Percentiles rank a stretch among this genome's conserved stretches.
Evolutionary conservation across 2,329 filamentous ascomycete species (phyloP).

Genomic region (Colletotrichum tabaci): DNA sequence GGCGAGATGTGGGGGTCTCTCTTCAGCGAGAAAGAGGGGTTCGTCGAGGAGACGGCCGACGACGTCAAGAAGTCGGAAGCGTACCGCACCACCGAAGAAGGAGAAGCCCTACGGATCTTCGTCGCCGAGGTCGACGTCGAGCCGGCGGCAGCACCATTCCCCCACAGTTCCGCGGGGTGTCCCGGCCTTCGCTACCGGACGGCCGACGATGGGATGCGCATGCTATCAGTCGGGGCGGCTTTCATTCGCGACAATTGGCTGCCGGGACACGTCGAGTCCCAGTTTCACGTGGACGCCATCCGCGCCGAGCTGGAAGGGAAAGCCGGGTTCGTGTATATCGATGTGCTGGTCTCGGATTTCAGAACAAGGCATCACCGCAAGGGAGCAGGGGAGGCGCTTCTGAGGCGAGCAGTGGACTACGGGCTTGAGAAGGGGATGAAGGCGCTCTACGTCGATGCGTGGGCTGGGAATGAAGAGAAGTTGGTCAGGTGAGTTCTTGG

Average conservation of each 20-base stretch:
- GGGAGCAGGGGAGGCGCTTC: constrained; percentile 38
- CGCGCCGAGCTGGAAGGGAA: constrained; percentile 14
- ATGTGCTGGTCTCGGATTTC: constrained; percentile 44
- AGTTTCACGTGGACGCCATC: constrained; percentile 17
- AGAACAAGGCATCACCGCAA: constrained; percentile 18
- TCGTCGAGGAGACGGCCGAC: constrained; percentile 44
- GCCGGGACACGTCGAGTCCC: constrained; percentile 31
- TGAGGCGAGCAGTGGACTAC: constrained; percentile 35
- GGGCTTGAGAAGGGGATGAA: constrained; percentile 30
- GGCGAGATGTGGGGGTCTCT: constrained; percentile 49
- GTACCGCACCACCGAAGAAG: constrained; percentile 45
- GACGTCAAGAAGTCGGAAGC: constrained; percentile 45
- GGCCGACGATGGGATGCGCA: constrained; percentile 9
- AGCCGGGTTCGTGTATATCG: constrained; percentile 39
- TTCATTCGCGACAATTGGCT: constrained; percentile 37
- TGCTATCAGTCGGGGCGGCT: constrained; percentile 27
- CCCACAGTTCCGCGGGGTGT: not conserved
- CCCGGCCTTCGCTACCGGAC: constrained; percentile 16
- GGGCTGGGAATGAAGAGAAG: constrained; percentile 46
- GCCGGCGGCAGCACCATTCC: constrained; percentile 6
- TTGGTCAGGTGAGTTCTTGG: constrained; percentile 37
- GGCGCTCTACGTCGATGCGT: constrained; percentile 49
- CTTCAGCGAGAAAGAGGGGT: constrained; percentile 46
- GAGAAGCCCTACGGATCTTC: constrained; percentile 47
- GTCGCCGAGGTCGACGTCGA: constrained; percentile 47